Base-by-base conservation (phyloP, 2,329 filamentous ascomycete genomes). In the Trichoderma citrinoviride region DNA sequence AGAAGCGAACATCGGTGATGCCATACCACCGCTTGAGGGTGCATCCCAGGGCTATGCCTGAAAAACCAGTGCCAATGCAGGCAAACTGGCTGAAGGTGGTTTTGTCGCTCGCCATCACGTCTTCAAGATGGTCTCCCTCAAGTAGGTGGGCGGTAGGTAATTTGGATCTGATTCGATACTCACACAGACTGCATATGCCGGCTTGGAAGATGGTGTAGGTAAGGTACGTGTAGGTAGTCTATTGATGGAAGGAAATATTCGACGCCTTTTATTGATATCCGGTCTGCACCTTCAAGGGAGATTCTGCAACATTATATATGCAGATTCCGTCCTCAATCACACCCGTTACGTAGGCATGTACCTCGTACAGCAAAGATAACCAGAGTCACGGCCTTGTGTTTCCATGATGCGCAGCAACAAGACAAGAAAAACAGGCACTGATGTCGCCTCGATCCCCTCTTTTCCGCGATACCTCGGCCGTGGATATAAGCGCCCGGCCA, bases 41-140 rank as follows among this genome's bases (percentile, higher is more conserved):
- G 47, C 83, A 86, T 7, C 83, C 87, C 70, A 88, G 82, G 3
- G 83, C 85, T 63, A 90, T 86, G 21, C 82, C 87, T 0, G 85
- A 87, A 69, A 87, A 83, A 14, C 87, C 87, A 1, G 84, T 82
- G 29, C 87, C 87, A 44, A 90, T 81, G 69, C 77, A 79, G 33
- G 75, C 76, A 67, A 80, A 80, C 68, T 76, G 76, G 65, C 71
- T 78, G 67, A 78, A 79, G 52, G 54, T 65, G 23, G 33, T n/a
- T 4, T 61, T 61, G 7, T 41, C 56, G 8, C 10, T 37, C 33
- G 33, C 33, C 33, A 37, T 37, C 10, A 10, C 14, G n/a, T 37
- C 12, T 14, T 37, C 33, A 5, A 14, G 10, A 12, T 3, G 3
- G 27, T 29, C 5, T 5, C 7, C 27, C 7, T 7, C 27, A 7